phyloP scores from a whole-genome alignment of 2,329 filamentous ascomycete species.

The Mycosphaerelloides madeirae region DNA sequence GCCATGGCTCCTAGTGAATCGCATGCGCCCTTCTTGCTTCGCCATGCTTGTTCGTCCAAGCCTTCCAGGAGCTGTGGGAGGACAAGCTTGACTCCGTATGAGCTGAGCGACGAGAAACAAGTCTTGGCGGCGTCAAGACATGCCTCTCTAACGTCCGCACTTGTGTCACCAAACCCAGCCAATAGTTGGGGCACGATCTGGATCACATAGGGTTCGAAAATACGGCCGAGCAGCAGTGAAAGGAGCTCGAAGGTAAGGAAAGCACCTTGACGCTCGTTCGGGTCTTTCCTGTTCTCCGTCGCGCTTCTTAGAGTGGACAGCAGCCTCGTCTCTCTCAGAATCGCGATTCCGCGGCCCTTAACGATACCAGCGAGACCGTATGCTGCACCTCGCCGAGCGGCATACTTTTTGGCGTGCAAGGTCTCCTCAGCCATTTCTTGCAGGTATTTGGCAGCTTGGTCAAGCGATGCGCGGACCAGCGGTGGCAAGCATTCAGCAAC shows the following conservation, averaged over 20 bases:
- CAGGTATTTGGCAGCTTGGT: slow-evolving; percentile 75
- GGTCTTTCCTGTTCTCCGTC: slow-evolving; percentile 92
- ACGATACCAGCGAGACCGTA: slow-evolving; percentile 92
- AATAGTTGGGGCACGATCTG: slow-evolving; percentile 90
- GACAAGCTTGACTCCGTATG: slow-evolving; percentile 92
- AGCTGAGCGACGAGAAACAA: slow-evolving; percentile 88
- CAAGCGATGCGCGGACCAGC: slow-evolving; percentile 73
- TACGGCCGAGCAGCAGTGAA: slow-evolving; percentile 74
- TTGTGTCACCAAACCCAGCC: slow-evolving; percentile 81
- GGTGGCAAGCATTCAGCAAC: slow-evolving; percentile 92
- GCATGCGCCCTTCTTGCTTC: slow-evolving; percentile 96
- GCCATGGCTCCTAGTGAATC: slow-evolving; percentile 97
- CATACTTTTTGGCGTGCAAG: slow-evolving; percentile 85
- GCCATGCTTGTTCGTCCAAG: slow-evolving; percentile 92
- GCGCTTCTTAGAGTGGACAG: slow-evolving; percentile 75
- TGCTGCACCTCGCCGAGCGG: slow-evolving; percentile 84
- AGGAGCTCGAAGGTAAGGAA: slow-evolving; percentile 88
- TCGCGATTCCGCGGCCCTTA: slow-evolving; percentile 76
- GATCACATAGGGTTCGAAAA: slow-evolving; percentile 96
- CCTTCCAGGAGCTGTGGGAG: slow-evolving; percentile 86
- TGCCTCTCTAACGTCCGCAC: slow-evolving; percentile 83
- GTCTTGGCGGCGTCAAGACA: slow-evolving; percentile 91
- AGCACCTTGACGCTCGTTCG: slow-evolving; percentile 80
- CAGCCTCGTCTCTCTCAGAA: slow-evolving; percentile 79
- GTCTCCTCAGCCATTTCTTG: slow-evolving; percentile 75